phyloP scores from a whole-genome alignment of 2,329 filamentous ascomycete species.

The Xylariaceae sp. region DNA sequence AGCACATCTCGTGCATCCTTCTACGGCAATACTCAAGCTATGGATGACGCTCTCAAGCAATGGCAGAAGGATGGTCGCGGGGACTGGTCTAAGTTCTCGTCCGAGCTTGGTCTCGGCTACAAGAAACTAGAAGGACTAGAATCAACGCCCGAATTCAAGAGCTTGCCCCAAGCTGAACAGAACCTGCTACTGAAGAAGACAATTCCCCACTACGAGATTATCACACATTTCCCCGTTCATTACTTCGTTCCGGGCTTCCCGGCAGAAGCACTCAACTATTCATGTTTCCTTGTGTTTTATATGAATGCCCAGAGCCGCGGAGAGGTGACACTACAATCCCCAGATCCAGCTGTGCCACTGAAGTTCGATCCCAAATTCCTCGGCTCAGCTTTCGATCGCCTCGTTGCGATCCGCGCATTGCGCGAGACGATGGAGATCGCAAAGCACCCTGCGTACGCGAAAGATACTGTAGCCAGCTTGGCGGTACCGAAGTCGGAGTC shows the following conservation, averaged over 20 bases:
- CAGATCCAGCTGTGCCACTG: conserved; percentile 47
- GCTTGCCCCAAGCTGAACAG: conserved; percentile 41
- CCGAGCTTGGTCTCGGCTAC: conserved; percentile 39
- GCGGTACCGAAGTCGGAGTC: conserved; percentile 43
- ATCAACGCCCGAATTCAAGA: conserved; percentile 45
- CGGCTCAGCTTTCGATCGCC: conserved; percentile 50
- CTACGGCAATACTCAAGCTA: conserved; percentile 39
- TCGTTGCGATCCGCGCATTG: conserved; percentile 44
- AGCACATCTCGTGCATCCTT: conserved; percentile 43
- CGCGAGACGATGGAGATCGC: conserved; percentile 45
- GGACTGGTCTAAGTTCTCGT: conserved; percentile 37
- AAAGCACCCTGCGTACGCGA: no score
- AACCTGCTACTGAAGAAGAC: conserved; percentile 44
- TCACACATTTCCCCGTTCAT: no score
- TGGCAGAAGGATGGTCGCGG: conserved; percentile 44
- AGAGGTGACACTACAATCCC: conserved; percentile 48
- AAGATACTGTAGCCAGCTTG: conserved; percentile 39
- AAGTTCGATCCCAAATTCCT: conserved; percentile 52
- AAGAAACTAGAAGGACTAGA: conserved; percentile 41
- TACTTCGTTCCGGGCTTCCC: conserved; percentile 38
- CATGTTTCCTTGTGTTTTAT: conserved; percentile 43
- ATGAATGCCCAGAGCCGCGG: conserved; percentile 53
- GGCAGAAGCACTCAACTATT: conserved; percentile 35
- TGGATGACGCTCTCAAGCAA: conserved; percentile 44
- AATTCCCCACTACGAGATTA: conserved; percentile 56